Evolutionary conservation across 2,329 filamentous ascomycete species (phyloP).

Genomic region (Colletotrichum lini): DNA sequence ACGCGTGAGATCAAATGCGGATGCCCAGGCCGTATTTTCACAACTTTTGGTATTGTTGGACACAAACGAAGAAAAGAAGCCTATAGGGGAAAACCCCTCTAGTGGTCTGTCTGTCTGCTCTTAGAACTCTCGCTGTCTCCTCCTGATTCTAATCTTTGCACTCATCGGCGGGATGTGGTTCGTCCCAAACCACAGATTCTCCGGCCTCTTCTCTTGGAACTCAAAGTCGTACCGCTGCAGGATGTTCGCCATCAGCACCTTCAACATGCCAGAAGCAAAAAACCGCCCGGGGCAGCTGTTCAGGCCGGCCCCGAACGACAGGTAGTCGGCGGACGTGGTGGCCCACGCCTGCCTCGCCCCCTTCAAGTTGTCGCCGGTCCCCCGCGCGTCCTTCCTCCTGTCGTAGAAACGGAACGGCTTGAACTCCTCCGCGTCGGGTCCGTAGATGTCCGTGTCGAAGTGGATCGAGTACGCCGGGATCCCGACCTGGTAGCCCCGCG

Average conservation of each 20-base stretch:
- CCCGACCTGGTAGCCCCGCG: conserved; percentile 47
- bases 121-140: background rate
- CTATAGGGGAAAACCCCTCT: background rate
- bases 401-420: conserved; percentile 48
- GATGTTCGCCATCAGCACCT: conserved; percentile 16
- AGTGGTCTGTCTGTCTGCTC: no score
- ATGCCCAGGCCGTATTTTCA: background rate
- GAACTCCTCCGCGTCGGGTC: conserved; percentile 44
- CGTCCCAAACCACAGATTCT: conserved; percentile 24
- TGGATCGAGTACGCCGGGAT: conserved; percentile 51
- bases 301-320: conserved; percentile 52
- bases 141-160: conserved; percentile 20
- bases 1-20: background rate
- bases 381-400: conserved; percentile 41
- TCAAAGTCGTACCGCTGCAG: conserved; percentile 17
- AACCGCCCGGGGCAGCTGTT: conserved; percentile 21
- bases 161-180: conserved; percentile 24
- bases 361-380: conserved; percentile 45
- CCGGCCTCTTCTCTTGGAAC: conserved; percentile 16
- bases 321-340: conserved; percentile 50
- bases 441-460: conserved; percentile 46
- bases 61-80: background rate
- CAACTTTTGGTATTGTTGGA: no score
- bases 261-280: conserved; percentile 14
- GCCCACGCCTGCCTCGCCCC: conserved; percentile 50